These are phyloP conservation scores for Lasiodiplodia gonubiensis DNA, from an alignment of 2,329 filamentous ascomycete genomes.

Conservation along the genomic window DNA sequence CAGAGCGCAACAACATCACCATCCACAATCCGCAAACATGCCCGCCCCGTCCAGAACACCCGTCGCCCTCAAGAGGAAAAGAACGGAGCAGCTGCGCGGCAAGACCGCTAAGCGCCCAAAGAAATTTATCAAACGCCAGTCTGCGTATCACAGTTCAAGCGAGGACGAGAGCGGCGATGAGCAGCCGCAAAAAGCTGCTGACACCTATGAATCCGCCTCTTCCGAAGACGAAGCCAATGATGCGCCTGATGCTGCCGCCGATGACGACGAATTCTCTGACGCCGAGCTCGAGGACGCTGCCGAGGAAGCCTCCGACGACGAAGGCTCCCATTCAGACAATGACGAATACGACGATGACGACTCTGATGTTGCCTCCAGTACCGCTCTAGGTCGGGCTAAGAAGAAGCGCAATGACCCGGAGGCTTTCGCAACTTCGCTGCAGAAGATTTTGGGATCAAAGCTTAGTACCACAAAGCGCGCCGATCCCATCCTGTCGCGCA, in stretches of 20 bases:
- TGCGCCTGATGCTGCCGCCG: slow-evolving; percentile 41
- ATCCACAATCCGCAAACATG: slow-evolving; percentile 6
- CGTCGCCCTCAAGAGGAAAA: slow-evolving; percentile 59
- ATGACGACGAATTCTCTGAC: slow-evolving; percentile 42
- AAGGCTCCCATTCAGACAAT: slow-evolving; percentile 42
- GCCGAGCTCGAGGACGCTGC: slow-evolving; percentile 35
- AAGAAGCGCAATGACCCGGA: slow-evolving; percentile 90
- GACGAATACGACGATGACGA: slow-evolving; percentile 38
- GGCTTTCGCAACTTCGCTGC: slow-evolving; percentile 90
- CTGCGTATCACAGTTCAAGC: slow-evolving; percentile 67
- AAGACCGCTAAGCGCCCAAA: slow-evolving; percentile 59
- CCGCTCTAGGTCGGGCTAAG: slow-evolving; percentile 51
- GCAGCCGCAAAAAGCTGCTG: slow-evolving; percentile 1
- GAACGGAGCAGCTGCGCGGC: slow-evolving; percentile 63
- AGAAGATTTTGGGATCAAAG: slow-evolving; percentile 91
- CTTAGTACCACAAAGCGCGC: slow-evolving; percentile 78
- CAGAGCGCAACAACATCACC: background rate
- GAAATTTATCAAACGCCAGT: slow-evolving; percentile 65
- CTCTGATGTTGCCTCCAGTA: slow-evolving; percentile 43
- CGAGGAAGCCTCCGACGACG: slow-evolving; percentile 45
- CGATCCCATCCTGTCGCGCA: slow-evolving; percentile 91
- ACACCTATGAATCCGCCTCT: slow-evolving; percentile 4
- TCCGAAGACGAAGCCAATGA: slow-evolving; percentile 29
- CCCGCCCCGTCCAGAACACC: slow-evolving; percentile 40
- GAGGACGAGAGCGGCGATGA: slow-evolving; percentile 51